Base-by-base conservation (phyloP, 2,329 filamentous ascomycete genomes). In the Cylindrodendrum hubeiense region DNA sequence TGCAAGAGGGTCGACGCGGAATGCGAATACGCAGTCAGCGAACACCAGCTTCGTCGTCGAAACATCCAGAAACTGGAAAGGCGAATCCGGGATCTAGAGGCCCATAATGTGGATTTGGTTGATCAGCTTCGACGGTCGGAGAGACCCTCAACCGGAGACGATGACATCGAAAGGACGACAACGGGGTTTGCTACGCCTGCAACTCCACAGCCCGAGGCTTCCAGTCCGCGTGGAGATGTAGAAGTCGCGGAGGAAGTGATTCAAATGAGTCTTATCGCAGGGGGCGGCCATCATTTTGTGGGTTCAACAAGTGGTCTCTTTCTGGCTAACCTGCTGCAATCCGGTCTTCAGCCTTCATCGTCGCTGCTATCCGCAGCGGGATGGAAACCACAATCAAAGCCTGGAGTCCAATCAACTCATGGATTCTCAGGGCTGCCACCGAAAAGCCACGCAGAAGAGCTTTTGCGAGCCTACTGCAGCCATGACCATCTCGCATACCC, bases 401-500 rank as follows among this genome's bases (percentile, higher is more conserved):
- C 56, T 13, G 64, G 49, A 1, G 10, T 55, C 13, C 12, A 65
- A 17, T 62, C 44, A 4, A 58, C 57, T 15, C 67, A 43, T 10
- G 60, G 63, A 2, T 57, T 60, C 3, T 71, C 71, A 10, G 71
- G 67, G 0, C 61, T 82, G 0, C 82, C 81, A 0, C 72, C 79
- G 0, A 74, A 79, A 39, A 68, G 63, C 10, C 74, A 83, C 13
- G 79, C 79, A 2, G 69, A 74, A 8, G 76, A 78, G 9, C 73
- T 83, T 0, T 62, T 83, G n/a, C 73, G 76, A 24, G 81, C 80
- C 3, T 84, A 83, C 58, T 75, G 81, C 24, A 78, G 76, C 26
- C 81, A 84, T 46, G 81, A 83, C 37, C 79, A 83, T 15, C 74
- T 84, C 3, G 79, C 76, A 55, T 84, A 82, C 50, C 82, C 82